These are phyloP conservation scores for Fusarium sp. DNA, from an alignment of 2,329 filamentous ascomycete species.

Conservation along the genomic window DNA sequence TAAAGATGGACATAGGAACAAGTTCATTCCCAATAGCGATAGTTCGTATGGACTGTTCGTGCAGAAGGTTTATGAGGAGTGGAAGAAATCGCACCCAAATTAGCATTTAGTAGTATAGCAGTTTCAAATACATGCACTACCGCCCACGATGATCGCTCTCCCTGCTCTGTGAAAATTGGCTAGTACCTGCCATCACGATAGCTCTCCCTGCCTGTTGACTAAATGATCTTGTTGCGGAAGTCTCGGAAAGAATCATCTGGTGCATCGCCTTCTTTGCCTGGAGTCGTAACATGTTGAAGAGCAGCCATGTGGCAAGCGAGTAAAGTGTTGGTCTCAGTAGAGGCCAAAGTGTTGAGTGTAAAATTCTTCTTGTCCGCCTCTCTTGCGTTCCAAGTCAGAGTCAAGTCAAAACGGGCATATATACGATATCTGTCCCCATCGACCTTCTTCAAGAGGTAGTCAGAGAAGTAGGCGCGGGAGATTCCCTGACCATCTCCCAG, in stretches of 20 bases:
- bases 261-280: neutral
- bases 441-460: neutral
- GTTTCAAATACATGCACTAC: no score
- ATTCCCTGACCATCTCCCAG: neutral
- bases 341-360: neutral
- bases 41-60: neutral
- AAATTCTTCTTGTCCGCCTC: neutral
- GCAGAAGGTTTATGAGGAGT: neutral
- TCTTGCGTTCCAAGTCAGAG: neutral
- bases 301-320: neutral
- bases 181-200: neutral
- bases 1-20: fast-evolving
- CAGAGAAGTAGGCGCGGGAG: neutral
- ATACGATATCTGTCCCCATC: neutral
- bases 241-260: neutral
- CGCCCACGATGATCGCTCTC: no score
- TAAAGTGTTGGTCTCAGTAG: neutral
- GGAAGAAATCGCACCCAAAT: neutral
- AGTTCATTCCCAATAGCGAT: neutral
- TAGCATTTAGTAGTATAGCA: neutral
- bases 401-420: neutral
- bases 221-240: neutral
- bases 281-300: neutral
- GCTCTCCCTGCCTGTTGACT: neutral
- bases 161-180: no score